Conservation (phyloP, 2,329 filamentous ascomycete genomes). For the Penicillium concentricum region DNA sequence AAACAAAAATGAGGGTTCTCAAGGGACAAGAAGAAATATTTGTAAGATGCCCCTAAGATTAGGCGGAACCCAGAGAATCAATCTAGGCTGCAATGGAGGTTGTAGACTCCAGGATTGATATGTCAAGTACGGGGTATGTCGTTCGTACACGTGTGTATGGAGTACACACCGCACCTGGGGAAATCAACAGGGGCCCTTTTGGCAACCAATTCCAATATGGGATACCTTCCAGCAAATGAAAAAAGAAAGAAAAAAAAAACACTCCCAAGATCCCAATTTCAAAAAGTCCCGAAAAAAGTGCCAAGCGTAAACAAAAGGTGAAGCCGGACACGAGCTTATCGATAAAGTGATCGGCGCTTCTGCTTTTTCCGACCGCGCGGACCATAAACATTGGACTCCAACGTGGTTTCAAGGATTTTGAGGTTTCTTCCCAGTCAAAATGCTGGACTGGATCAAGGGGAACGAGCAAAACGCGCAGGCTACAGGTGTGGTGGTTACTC, state of each 20-base stretch:
- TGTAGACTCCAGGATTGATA: background rate
- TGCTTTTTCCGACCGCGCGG: constrained; percentile 16
- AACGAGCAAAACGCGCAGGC: constrained; percentile 15
- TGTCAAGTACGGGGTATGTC: background rate
- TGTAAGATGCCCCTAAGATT: background rate
- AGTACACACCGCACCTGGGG: background rate
- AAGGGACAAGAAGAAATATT: background rate
- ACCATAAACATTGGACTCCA: constrained; percentile 34
- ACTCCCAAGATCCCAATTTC: background rate
- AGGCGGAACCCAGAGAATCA: background rate
- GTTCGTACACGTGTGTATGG: background rate
- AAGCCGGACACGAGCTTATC: constrained; percentile 1
- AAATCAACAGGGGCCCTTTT: background rate
- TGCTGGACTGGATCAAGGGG: constrained; percentile 29
- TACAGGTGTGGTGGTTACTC: constrained; percentile 14
- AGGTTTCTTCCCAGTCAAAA: constrained; percentile 5
- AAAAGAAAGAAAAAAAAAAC: background rate
- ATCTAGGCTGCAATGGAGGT: background rate
- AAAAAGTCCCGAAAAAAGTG: background rate
- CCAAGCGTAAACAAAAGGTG: constrained; percentile 1
- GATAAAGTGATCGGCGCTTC: constrained; percentile 13
- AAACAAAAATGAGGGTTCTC: background rate
- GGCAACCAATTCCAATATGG: background rate
- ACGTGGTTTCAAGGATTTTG: background rate
- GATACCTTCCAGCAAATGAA: background rate